These are phyloP conservation scores for Umbellularia californica DNA, from an alignment of 164 flowering plant genomes.

Conservation along the genomic window DNA sequence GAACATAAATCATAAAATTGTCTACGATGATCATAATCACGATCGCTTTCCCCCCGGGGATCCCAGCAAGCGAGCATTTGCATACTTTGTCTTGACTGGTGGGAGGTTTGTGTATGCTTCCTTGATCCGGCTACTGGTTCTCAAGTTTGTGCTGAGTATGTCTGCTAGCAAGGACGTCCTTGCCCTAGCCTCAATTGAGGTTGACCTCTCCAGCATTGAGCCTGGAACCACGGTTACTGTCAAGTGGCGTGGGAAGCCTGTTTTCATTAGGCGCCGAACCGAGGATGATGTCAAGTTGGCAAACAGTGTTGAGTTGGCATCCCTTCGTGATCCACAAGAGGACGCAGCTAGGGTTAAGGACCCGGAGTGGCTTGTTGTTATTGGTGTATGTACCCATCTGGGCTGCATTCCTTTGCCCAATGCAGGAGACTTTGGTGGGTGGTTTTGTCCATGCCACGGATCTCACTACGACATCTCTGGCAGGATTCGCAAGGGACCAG, in stretches of 20 bases:
- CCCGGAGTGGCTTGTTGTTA: constrained; percentile 22
- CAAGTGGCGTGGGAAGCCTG: constrained; percentile 18
- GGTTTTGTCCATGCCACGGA: constrained; percentile 22
- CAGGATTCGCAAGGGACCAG: constrained; percentile 13
- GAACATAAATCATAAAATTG: constrained; percentile 17
- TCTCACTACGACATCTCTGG: constrained; percentile 21
- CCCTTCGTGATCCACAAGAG: constrained; percentile 15
- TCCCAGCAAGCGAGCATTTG: constrained; percentile 20
- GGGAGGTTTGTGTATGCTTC: constrained; percentile 16
- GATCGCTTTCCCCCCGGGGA: constrained; percentile 22
- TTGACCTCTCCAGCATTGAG: constrained; percentile 13
- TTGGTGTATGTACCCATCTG: constrained; percentile 17
- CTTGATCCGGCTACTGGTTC: constrained; percentile 17
- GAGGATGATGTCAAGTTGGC: constrained; percentile 17
- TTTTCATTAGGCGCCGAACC: constrained; percentile 11
- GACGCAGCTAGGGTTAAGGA: constrained; percentile 16
- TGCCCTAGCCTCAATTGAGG: constrained; percentile 21
- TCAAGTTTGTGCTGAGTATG: constrained; percentile 22
- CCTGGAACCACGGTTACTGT: constrained; percentile 18
- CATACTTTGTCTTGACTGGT: constrained; percentile 19
- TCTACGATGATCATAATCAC: constrained; percentile 13
- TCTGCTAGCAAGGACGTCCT: constrained; percentile 21
- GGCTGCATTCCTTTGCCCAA: constrained; percentile 19
- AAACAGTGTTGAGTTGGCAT: constrained; percentile 9
- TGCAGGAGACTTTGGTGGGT: constrained; percentile 18